Base-by-base conservation (phyloP, 1,284 basidiomycete genomes). In the Pseudozyma sp. region DNA sequence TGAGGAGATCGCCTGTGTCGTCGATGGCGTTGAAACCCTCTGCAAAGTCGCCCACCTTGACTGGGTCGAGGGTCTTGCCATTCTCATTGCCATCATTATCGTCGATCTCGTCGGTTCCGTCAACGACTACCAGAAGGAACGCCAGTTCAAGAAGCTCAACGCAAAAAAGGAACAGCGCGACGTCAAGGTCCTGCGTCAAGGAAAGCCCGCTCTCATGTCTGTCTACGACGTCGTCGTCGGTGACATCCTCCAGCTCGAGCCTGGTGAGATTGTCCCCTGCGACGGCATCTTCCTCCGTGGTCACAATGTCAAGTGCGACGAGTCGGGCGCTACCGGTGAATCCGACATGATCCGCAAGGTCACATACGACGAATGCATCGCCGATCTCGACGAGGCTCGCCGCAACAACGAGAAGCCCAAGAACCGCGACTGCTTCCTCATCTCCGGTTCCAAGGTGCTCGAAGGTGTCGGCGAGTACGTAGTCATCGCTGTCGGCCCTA, bases 41-140 rank as follows among this genome's bases (percentile, higher is more conserved):
- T 84, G 82, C 52, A 16, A 47, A 2, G 65, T 69, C n/a, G 69
- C 73, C 30, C 59, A 73, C 34, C 86, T 89, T 54, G 95, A 98
- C 81, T 99, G 96, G 95, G 94, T 99, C 5, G 96, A 99, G 86
- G 97, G 97, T 80, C 94, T 99, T 13, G 94, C 96, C 7, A 99
- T 99, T 82, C 90, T 97, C 77, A 89, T 94, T 58, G 97, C 97
- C 7, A 91, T 96, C 64, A 85, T 86, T 75, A 86, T 87, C 50
- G 80, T 83, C 45, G 77, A 79, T 35, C 63, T 77, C 48, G 92
- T 95, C 53, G 94, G 93, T 40, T 93, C 92, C 29, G 69, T 95
- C 40, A 95, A 94, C 81, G 94, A 95, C 84, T 99, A 92, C 90
- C 94, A 98, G 85, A 98, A 99, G 86, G 96, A 99, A 84, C 90